phyloP scores from a whole-genome alignment of 2,329 filamentous ascomycete species.

The Aspergillus proliferans region DNA sequence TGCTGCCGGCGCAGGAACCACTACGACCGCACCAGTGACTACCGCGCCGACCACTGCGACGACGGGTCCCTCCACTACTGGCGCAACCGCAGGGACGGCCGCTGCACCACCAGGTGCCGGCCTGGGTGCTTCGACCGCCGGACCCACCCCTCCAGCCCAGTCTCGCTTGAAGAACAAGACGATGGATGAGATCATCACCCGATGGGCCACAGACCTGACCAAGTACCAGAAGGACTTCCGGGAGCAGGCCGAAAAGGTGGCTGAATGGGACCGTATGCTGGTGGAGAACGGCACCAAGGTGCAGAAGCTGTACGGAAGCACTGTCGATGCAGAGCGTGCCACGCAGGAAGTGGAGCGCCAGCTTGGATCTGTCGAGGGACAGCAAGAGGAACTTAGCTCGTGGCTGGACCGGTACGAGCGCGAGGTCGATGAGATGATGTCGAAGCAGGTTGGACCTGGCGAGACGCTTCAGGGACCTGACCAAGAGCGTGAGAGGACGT shows the following conservation, averaged over 20 bases:
- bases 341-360: constrained; percentile 92
- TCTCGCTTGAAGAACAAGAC: constrained; percentile 96
- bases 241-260: constrained; percentile 77
- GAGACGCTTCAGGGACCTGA: constrained; percentile 81
- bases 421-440: constrained; percentile 84
- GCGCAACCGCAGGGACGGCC: constrained; percentile 26
- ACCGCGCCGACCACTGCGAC: constrained; percentile 18
- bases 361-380: constrained; percentile 78
- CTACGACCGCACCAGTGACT: constrained; percentile 21
- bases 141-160: constrained; percentile 70
- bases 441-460: constrained; percentile 66
- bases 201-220: constrained; percentile 90
- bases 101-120: constrained; percentile 21
- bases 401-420: constrained; percentile 89
- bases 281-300: constrained; percentile 95
- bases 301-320: constrained; percentile 82
- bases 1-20: constrained; percentile 16
- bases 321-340: constrained; percentile 87
- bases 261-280: constrained; percentile 83
- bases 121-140: constrained; percentile 68
- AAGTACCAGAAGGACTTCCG: constrained; percentile 98
- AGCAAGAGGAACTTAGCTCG: constrained; percentile 81
- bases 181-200: constrained; percentile 97
- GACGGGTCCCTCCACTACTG: constrained; percentile 22
- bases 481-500: constrained; percentile 90